Percentiles rank a stretch among this genome's conserved stretches.
These are phyloP conservation scores for Fistulina hepatica DNA, from an alignment of 1,284 basidiomycete species.

Conservation along the genomic window DNA sequence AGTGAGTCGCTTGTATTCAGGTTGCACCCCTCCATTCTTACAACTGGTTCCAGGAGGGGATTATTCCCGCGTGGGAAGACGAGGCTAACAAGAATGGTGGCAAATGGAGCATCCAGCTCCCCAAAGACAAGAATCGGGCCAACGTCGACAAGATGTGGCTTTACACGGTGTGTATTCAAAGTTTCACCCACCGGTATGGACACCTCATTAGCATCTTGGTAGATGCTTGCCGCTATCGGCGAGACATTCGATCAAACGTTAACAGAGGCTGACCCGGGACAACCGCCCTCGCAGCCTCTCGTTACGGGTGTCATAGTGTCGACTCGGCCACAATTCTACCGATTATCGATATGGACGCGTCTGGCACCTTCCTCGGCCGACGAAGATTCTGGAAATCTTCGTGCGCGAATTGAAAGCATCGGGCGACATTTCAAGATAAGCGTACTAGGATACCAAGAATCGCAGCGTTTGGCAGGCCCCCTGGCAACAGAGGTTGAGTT, in stretches of 20 bases:
- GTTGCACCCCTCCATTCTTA: background rate
- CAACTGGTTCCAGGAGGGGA: constrained; percentile 57
- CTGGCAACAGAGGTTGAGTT: constrained; percentile 92
- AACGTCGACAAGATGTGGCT: constrained; percentile 96
- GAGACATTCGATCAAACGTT: constrained; percentile 88
- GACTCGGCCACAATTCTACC: constrained; percentile 90
- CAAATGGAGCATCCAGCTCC: constrained; percentile 97
- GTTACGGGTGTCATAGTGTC: constrained; percentile 96
- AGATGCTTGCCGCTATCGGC: constrained; percentile 97
- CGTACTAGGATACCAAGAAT: constrained; percentile 74
- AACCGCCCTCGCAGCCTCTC: constrained; percentile 48
- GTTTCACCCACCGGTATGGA: constrained; percentile 5
- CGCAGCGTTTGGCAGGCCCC: constrained; percentile 67
- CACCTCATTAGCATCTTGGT: constrained; percentile 13
- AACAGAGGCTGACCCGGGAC: constrained; percentile 37
- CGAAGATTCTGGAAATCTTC: constrained; percentile 49
- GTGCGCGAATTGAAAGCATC: constrained; percentile 58
- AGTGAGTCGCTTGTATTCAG: constrained; percentile 26
- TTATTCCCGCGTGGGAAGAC: constrained; percentile 96
- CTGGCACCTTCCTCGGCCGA: constrained; percentile 44
- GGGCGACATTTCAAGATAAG: constrained; percentile 82
- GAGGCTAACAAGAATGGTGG: constrained; percentile 93
- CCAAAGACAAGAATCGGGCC: constrained; percentile 83
- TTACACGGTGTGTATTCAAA: constrained; percentile 63
- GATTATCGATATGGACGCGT: constrained; percentile 95